phyloP scores from a whole-genome alignment of 164 flowering plant genomes.

The Chimonanthus salicifolius region DNA sequence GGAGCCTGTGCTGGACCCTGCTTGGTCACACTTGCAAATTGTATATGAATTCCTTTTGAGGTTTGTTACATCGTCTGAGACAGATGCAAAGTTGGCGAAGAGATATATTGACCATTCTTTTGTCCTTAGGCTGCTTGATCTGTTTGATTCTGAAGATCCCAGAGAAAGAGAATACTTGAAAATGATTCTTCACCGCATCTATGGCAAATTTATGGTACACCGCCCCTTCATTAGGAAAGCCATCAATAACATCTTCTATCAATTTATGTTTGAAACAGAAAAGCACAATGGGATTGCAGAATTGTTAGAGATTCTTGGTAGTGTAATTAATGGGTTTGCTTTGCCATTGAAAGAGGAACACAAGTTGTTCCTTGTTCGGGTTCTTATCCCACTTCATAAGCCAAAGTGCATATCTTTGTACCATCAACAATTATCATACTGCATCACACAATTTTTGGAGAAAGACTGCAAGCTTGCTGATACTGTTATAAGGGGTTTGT shows the following conservation, averaged over 20 bases:
- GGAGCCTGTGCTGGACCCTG: slow-evolving; percentile 78
- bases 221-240: slow-evolving; percentile 78
- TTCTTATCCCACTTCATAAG: slow-evolving; percentile 78
- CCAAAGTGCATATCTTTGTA: slow-evolving; percentile 75
- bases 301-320: slow-evolving; percentile 71
- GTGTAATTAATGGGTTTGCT: slow-evolving; percentile 84
- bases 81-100: slow-evolving; percentile 76
- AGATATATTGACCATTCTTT: slow-evolving; percentile 72
- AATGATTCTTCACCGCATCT: slow-evolving; percentile 78
- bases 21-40: slow-evolving; percentile 87
- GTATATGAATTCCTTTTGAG: slow-evolving; percentile 70
- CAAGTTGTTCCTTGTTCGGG: slow-evolving; percentile 63
- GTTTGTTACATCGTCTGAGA: slow-evolving; percentile 72
- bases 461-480: slow-evolving; percentile 90
- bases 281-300: slow-evolving; percentile 86
- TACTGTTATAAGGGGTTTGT: slow-evolving; percentile 62
- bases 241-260: slow-evolving; percentile 71
- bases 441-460: slow-evolving; percentile 79
- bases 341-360: slow-evolving; percentile 88
- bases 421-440: slow-evolving; percentile 79
- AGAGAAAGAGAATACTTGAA: slow-evolving; percentile 87
- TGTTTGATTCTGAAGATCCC: slow-evolving; percentile 83
- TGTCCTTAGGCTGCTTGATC: slow-evolving; percentile 62
- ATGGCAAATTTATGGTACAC: slow-evolving; percentile 89
- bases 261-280: slow-evolving; percentile 71